Evolutionary conservation across 192 early-diverging fungal genomes (phyloP).

Genomic region (Rhizoclosmatium sp.): DNA sequence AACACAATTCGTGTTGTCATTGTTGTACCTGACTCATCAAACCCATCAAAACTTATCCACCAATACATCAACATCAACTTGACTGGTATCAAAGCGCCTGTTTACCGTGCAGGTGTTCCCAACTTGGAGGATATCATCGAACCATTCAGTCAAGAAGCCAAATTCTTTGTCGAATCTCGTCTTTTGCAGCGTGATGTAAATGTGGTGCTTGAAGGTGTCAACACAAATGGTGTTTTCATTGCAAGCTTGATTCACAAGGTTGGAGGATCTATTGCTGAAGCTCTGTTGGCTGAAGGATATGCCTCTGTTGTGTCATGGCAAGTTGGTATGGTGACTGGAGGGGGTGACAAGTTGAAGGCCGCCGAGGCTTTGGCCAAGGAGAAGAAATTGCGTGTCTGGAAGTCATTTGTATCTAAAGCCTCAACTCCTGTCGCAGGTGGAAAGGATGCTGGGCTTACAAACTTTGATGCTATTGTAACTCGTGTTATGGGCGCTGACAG

Average conservation of each 20-base stretch:
- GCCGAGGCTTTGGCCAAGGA: constrained; percentile 84
- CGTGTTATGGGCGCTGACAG: constrained; percentile 69
- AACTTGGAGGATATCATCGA: constrained; percentile 78
- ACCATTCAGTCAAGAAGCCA: constrained; percentile 93
- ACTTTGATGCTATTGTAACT: constrained; percentile 68
- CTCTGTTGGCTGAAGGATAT: constrained; percentile 78
- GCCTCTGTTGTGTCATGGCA: constrained; percentile 92
- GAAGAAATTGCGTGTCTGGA: constrained; percentile 88
- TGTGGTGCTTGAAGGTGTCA: constrained; percentile 80
- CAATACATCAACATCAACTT: constrained; percentile 80
- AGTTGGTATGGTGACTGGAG: constrained; percentile 75
- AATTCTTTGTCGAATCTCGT: constrained; percentile 89
- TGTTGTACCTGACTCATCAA: constrained; percentile 59
- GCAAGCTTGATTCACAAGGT: constrained; percentile 78
- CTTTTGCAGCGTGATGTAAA: constrained; percentile 91
- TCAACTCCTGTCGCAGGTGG: constrained; percentile 38
- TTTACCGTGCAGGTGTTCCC: constrained; percentile 76
- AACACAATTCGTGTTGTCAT: constrained; percentile 81
- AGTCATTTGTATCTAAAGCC: constrained; percentile 63
- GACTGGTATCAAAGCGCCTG: constrained; percentile 88
- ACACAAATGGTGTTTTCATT: constrained; percentile 75
- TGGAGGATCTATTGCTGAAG: constrained; percentile 92
- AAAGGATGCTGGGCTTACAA: constrained; percentile 57
- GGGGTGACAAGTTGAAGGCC: constrained; percentile 71
- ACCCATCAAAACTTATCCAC: constrained; percentile 42